Base-by-base conservation (phyloP, 306 rosid genomes). In the Cucurbita pepo region DNA sequence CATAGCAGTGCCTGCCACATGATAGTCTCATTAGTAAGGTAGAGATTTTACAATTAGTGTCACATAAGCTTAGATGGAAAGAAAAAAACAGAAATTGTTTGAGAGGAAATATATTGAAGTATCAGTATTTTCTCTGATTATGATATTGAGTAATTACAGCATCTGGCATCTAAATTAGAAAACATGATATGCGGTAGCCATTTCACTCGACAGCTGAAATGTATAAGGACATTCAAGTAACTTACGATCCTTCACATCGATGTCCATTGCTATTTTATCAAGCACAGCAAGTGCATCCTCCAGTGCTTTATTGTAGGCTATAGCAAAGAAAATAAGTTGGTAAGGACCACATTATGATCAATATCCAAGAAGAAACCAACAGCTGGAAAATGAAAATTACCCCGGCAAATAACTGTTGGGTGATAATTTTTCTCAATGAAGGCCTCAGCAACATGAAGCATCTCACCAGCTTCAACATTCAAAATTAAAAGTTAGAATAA, bases 371-470 rank as follows among this genome's bases (percentile, higher is more conserved):
- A 57, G 78, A 70, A 55, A 79, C 7, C 50, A 38, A 18, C 37
- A 1, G 56, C 30, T 48, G 61, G 21, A 9, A 73, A 71, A 41
- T 30, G 18, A n/a, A 58, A 21, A 72, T 74, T 86, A 91, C 99
- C 99, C 72, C 99, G 89, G 84, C 99, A 91, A 60, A 95, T 95
- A 75, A 95, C 99, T 7, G 99, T 86, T 53, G 99, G 99, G 66
- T 95, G 99, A 77, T 78, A 92, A 15, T 79, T 83, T 83, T 88
- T 89, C 41, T 89, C 97, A 80, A 95, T 91, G 81, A 91, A 95
- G 74, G 96, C 86, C 79, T 95, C 96, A 0, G 99, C 99, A 56
- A 95, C 99, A 72, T 89, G 99, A 69, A 95, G 96, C 99, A 95
- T 95, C 85, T 95, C 99, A 75, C 99, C 99, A 79, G 99, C 99